Evolutionary conservation across 768 basidiomycete genomes (phyloP).

Genomic region (Trametes gibbosa): DNA sequence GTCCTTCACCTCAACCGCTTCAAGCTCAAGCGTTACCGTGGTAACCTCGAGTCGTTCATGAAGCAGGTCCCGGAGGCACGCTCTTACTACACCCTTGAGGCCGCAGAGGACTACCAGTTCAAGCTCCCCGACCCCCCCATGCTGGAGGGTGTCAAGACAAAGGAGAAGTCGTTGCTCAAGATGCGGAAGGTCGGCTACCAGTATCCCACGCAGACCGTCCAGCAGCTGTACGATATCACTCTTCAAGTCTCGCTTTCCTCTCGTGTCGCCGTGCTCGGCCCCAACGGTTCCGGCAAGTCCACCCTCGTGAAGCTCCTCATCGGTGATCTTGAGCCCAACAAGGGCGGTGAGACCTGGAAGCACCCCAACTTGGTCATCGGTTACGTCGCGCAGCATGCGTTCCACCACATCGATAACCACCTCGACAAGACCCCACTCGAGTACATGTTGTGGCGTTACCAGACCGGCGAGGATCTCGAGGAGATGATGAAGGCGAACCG

Average conservation of each 20-base stretch:
- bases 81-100: slow-evolving; percentile 96
- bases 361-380: slow-evolving; percentile 99
- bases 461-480: slow-evolving; percentile 98
- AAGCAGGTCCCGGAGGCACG: slow-evolving; percentile 94
- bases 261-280: slow-evolving; percentile 96
- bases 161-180: slow-evolving; percentile 95
- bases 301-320: slow-evolving; percentile 96
- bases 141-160: slow-evolving; percentile 99
- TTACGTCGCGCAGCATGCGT: slow-evolving; percentile 98
- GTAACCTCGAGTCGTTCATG: slow-evolving; percentile 94
- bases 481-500: slow-evolving; percentile 92
- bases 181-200: slow-evolving; percentile 99
- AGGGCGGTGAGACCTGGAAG: slow-evolving; percentile 97
- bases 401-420: slow-evolving; percentile 99
- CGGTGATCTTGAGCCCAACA: slow-evolving; percentile 95
- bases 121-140: slow-evolving; percentile 96
- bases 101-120: slow-evolving; percentile 96
- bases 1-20: slow-evolving; percentile 98
- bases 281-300: slow-evolving; percentile 98
- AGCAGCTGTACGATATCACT: slow-evolving; percentile 92
- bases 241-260: slow-evolving; percentile 98
- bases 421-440: slow-evolving; percentile 98
- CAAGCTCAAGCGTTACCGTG: slow-evolving; percentile 93
- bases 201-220: slow-evolving; percentile 81
- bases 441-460: slow-evolving; percentile 99